Conservation (phyloP, 2,329 filamentous ascomycete genomes). For the Gliomastix tumulicola region DNA sequence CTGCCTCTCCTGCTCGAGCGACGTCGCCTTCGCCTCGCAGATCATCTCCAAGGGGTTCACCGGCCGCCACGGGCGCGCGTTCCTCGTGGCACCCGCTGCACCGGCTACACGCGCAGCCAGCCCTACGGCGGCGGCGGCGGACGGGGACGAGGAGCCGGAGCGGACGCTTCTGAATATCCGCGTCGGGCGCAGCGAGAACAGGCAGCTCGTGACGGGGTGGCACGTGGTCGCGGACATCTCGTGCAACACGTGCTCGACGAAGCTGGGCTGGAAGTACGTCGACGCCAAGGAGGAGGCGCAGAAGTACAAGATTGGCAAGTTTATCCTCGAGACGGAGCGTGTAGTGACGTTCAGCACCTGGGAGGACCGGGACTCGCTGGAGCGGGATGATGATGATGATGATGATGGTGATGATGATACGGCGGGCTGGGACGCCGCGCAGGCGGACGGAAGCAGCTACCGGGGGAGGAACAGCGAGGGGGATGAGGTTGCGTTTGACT, state of each 20-base stretch:
- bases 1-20: conserved; percentile 50
- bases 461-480: too few relatives aligned
- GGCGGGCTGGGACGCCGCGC: neutral
- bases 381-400: conserved; percentile 3
- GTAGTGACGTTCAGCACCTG: conserved; percentile 45
- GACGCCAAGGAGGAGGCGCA: conserved; percentile 53
- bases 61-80: conserved; percentile 57
- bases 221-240: conserved; percentile 59
- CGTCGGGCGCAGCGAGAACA: conserved; percentile 44
- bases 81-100: conserved; percentile 41
- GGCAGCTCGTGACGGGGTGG: conserved; percentile 54
- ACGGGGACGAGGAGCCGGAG: conserved; percentile 3
- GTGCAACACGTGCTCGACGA: conserved; percentile 47
- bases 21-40: conserved; percentile 54
- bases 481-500: conserved; percentile 48
- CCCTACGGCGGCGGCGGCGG: too few relatives aligned
- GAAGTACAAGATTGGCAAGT: conserved; percentile 63
- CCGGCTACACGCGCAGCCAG: conserved; percentile 5
- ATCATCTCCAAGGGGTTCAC: conserved; percentile 62
- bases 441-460: too few relatives aligned
- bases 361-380: conserved; percentile 27
- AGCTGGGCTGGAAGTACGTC: conserved; percentile 63
- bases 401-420: conserved; percentile 9
- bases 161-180: conserved; percentile 45
- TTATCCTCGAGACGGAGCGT: conserved; percentile 56